Conservation (phyloP, 345 rosid genomes). For the Firmiana major region DNA sequence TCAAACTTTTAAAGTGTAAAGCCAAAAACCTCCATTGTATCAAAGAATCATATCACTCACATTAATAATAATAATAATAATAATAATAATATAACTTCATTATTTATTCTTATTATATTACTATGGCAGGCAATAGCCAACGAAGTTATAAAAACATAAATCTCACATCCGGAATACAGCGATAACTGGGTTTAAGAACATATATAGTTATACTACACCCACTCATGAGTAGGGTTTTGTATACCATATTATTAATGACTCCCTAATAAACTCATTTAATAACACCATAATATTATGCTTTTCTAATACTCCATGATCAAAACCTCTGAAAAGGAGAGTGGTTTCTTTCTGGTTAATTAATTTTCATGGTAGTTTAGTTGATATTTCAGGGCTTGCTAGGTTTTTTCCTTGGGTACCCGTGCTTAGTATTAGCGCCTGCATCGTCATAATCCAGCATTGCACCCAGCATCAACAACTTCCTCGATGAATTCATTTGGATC, state of each 20-base stretch:
- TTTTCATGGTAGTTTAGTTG: background rate
- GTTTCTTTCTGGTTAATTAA: background rate
- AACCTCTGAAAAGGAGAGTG: background rate
- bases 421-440: slow-evolving; percentile 57
- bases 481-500: slow-evolving; percentile 12
- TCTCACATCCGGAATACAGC: background rate
- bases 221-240: background rate
- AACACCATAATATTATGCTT: slow-evolving; percentile 1
- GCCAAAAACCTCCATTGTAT: too few relatives aligned
- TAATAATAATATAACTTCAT: too few relatives aligned
- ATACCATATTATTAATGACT: background rate
- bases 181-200: background rate
- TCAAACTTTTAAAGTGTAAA: background rate
- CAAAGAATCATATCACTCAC: too few relatives aligned
- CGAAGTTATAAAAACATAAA: background rate
- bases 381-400: slow-evolving; percentile 26
- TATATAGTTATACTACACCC: too few relatives aligned
- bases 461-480: slow-evolving; percentile 55
- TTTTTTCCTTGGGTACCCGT: slow-evolving; percentile 48
- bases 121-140: background rate
- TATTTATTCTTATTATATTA: background rate
- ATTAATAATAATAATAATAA: too few relatives aligned
- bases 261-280: background rate
- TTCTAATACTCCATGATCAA: background rate
- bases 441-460: slow-evolving; percentile 53